phyloP scores from a whole-genome alignment of 768 basidiomycete species.

The Lentinula sp. region DNA sequence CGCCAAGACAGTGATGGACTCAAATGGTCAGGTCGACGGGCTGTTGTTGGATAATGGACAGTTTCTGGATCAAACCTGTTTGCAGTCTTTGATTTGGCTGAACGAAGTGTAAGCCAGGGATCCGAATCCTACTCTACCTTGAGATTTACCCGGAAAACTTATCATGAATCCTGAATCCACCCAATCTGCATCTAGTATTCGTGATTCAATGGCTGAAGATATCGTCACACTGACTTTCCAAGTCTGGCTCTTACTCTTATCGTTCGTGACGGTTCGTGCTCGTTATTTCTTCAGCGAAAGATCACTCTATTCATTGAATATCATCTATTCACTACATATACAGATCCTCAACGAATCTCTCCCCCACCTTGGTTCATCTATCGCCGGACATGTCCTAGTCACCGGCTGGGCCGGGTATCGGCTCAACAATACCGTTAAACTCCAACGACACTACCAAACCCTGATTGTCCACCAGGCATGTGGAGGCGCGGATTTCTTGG shows the following conservation, averaged over 20 bases:
- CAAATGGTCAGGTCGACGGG: slow-evolving; percentile 7
- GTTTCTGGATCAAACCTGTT: slow-evolving; percentile 23
- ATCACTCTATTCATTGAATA: background rate
- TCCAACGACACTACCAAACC: slow-evolving; percentile 24
- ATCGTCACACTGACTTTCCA: slow-evolving; percentile 38
- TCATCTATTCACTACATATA: background rate
- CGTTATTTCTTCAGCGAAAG: too few species aligned
- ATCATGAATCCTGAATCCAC: background rate
- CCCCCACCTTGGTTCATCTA: slow-evolving; percentile 42
- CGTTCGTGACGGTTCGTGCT: slow-evolving; percentile 33
- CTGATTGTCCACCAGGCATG: slow-evolving; percentile 33
- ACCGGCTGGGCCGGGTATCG: slow-evolving; percentile 43
- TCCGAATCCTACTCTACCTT: too few species aligned
- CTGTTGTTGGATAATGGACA: slow-evolving; percentile 2
- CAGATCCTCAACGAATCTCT: slow-evolving; percentile 47
- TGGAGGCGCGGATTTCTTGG: slow-evolving; percentile 31
- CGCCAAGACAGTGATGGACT: slow-evolving; percentile 2
- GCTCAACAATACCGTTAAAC: slow-evolving; percentile 23
- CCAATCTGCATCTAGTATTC: slow-evolving; percentile 12
- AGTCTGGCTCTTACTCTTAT: slow-evolving; percentile 40
- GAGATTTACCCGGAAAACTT: background rate
- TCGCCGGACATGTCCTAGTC: slow-evolving; percentile 39
- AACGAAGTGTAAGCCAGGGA: slow-evolving; percentile 31
- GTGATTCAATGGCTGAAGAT: slow-evolving; percentile 36
- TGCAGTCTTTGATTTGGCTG: slow-evolving; percentile 39